phyloP scores from a whole-genome alignment of 805 yeast genomes.

The Wickerhamiella qilinensis region DNA sequence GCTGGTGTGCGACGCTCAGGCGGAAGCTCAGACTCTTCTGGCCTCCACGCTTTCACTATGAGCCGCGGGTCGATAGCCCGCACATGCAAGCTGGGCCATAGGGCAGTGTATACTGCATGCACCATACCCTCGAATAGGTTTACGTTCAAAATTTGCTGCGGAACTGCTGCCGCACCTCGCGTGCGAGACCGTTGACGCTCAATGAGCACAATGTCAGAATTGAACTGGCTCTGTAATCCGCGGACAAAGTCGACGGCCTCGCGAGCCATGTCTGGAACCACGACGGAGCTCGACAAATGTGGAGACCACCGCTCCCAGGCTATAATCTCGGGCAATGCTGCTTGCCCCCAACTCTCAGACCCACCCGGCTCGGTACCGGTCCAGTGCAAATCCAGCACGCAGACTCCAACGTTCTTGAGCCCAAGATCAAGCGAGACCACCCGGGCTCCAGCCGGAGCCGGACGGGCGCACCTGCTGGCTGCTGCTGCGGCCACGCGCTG shows the following conservation, averaged over 20 bases:
- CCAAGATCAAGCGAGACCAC: conserved; percentile 22
- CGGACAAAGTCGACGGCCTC: conserved; percentile 12
- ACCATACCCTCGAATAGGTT: conserved; percentile 40
- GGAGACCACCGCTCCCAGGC: neutral
- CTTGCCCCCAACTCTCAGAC: too few species aligned
- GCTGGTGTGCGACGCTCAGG: too few species aligned
- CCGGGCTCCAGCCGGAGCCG: too few species aligned
- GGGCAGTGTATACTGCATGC: conserved; percentile 17
- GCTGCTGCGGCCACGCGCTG: too few species aligned
- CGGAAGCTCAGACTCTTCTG: neutral
- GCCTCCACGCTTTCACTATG: conserved; percentile 16
- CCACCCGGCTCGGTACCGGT: too few species aligned
- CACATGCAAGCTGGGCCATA: conserved; percentile 6
- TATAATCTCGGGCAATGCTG: conserved; percentile 12
- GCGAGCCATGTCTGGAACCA: conserved; percentile 17
- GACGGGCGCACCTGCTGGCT: too few species aligned
- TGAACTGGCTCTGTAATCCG: neutral
- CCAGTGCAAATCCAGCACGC: too few species aligned
- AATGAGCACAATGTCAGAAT: conserved; percentile 27
- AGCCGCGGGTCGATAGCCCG: conserved; percentile 15
- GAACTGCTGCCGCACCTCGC: conserved; percentile 28
- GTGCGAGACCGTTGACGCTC: conserved; percentile 44
- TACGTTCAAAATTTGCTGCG: conserved; percentile 35
- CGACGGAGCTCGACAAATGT: conserved; percentile 2
- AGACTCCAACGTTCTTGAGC: conserved; percentile 20